Percentiles rank a stretch among this genome's conserved stretches.
Conservation (phyloP, 495 filamentous ascomycete genomes). For the Penicillium diatomitis region DNA sequence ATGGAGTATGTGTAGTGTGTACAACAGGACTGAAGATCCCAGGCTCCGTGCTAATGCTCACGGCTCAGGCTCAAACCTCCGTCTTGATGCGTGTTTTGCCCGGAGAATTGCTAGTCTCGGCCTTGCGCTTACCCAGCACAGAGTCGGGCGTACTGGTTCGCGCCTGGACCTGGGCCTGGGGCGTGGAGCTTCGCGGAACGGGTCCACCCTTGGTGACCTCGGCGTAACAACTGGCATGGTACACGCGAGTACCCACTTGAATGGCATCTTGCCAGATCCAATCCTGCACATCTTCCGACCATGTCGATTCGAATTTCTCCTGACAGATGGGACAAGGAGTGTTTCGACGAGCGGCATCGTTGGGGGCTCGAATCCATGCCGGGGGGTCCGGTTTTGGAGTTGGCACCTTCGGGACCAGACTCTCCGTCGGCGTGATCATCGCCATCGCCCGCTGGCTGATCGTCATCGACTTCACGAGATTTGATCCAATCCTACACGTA, state of each 20-base stretch:
- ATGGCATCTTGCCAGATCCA: constrained; percentile 95
- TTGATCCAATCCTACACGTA: constrained; percentile 71
- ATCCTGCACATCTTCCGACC: constrained; percentile 86
- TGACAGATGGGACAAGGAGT: constrained; percentile 86
- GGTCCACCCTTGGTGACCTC: constrained; percentile 66
- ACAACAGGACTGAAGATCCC: too few relatives aligned
- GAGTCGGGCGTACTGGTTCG: constrained; percentile 53
- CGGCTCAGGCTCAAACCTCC: constrained; percentile 18
- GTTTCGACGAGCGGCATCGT: constrained; percentile 59
- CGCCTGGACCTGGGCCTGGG: constrained; percentile 29
- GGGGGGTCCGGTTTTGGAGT: constrained; percentile 49
- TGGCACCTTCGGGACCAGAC: constrained; percentile 23
- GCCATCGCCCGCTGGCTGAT: constrained; percentile 35
- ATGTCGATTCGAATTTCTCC: constrained; percentile 81
- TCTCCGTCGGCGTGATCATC: constrained; percentile 28
- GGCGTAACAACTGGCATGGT: constrained; percentile 80
- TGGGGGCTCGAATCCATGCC: constrained; percentile 74
- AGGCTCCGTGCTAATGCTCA: not conserved
- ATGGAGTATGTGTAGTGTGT: not conserved
- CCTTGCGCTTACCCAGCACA: constrained; percentile 68
- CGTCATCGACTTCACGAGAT: constrained; percentile 65
- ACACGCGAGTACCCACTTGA: constrained; percentile 67
- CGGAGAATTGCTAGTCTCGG: constrained; percentile 42
- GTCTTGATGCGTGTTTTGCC: constrained; percentile 34
- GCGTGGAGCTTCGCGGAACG: constrained; percentile 29